Evolutionary conservation across 805 yeast genomes (phyloP).

Genomic region (Candida hungchunana): DNA sequence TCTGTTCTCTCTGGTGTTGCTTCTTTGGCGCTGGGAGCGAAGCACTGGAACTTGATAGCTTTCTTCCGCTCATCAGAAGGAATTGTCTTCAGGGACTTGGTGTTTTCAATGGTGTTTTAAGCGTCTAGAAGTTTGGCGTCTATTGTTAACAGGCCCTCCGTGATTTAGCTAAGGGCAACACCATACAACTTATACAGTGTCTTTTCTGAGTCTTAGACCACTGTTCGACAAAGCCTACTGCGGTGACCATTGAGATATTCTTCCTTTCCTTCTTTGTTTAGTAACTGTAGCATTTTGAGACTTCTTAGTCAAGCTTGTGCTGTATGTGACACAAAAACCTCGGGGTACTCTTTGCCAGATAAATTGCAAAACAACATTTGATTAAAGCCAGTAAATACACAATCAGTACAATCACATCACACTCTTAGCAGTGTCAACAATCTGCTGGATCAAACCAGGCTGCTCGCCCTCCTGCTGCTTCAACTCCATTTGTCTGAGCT

Average conservation of each 20-base stretch:
- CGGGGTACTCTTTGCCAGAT: no score
- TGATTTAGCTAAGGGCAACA: no score
- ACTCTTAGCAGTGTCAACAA: slow-evolving; percentile 18
- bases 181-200: no score
- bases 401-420: slow-evolving; percentile 11
- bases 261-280: no score
- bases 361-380: no score
- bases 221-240: no score
- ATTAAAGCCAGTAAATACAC: not conserved
- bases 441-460: slow-evolving; percentile 13
- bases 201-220: no score
- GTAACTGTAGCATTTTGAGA: no score
- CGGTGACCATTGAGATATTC: no score
- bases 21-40: slow-evolving; percentile 5
- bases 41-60: slow-evolving; percentile 2
- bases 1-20: slow-evolving; percentile 4
- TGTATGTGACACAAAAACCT: no score
- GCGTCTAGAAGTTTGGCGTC: not conserved
- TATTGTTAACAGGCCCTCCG: slow-evolving; percentile 3
- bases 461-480: slow-evolving; percentile 4
- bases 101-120: no score
- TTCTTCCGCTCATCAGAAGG: slow-evolving; percentile 7
- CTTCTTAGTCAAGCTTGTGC: no score
- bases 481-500: not conserved
- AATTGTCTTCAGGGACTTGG: not conserved